These are phyloP conservation scores for Kokia cookei DNA, from an alignment of 441 rosid species.

Conservation along the genomic window DNA sequence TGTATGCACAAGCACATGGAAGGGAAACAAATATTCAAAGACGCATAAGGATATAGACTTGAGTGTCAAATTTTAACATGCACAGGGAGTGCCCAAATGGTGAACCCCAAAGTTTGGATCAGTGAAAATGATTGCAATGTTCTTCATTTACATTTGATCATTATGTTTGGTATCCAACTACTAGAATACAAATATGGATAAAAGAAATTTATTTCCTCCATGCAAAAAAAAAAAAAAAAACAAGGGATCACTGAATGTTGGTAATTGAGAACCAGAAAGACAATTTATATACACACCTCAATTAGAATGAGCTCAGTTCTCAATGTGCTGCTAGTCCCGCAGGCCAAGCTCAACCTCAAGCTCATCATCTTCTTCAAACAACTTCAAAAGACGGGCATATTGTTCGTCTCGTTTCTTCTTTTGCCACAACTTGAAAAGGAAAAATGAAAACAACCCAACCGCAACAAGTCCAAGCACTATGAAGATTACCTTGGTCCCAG, in stretches of 20 bases:
- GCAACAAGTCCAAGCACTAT: slow-evolving; percentile 46
- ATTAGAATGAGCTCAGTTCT: not conserved
- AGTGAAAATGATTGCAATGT: not conserved
- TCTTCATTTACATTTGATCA: not conserved
- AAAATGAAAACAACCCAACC: slow-evolving; percentile 47
- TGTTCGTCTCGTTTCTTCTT: slow-evolving; percentile 98
- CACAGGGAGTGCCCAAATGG: not conserved
- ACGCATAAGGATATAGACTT: not conserved
- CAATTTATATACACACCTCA: slow-evolving; percentile 4
- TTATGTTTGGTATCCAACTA: not conserved
- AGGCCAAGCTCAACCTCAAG: slow-evolving; percentile 97
- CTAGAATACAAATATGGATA: not conserved
- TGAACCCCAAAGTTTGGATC: not conserved
- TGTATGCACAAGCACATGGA: not conserved
- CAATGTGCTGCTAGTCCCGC: slow-evolving; percentile 46
- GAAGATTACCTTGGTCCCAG: slow-evolving; percentile 47
- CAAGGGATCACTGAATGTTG: not conserved
- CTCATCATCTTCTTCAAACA: slow-evolving; percentile 98
- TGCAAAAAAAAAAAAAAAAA: not conserved
- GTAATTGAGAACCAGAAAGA: not conserved
- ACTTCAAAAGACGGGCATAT: slow-evolving; percentile 82
- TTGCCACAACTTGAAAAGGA: slow-evolving; percentile 87
- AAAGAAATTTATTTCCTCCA: not conserved
- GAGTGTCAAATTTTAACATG: not conserved
- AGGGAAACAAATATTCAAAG: not conserved